These are phyloP conservation scores for Clavispora vitiphila DNA, from an alignment of 805 yeast species.

Conservation along the genomic window DNA sequence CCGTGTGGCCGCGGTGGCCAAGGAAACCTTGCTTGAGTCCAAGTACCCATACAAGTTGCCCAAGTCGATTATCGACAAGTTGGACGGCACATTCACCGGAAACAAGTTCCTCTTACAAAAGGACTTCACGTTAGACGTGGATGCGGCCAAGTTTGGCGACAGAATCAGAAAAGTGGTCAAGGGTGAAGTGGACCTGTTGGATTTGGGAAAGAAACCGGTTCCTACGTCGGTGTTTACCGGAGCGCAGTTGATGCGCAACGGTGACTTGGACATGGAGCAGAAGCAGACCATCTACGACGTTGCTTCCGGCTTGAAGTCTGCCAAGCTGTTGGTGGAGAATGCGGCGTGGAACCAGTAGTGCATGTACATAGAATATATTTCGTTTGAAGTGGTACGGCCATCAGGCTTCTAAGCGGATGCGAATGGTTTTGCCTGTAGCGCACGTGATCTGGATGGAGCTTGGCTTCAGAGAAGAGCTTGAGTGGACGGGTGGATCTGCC, in stretches of 20 bases:
- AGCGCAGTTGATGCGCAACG: slow-evolving; percentile 22
- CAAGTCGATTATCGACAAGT: slow-evolving; percentile 22
- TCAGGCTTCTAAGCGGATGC: no score
- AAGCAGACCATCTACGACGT: slow-evolving; percentile 29
- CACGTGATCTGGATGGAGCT: no score
- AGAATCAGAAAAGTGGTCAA: slow-evolving; percentile 28
- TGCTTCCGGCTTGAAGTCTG: slow-evolving; percentile 24
- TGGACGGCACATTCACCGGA: slow-evolving; percentile 15
- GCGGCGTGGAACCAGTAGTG: slow-evolving; percentile 23
- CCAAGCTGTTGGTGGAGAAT: slow-evolving; percentile 21
- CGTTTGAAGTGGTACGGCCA: no score
- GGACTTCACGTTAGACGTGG: slow-evolving; percentile 21
- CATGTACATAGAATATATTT: slow-evolving; percentile 1
- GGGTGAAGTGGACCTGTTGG: slow-evolving; percentile 23
- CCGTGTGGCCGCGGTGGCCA: slow-evolving; percentile 38
- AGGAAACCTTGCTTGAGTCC: slow-evolving; percentile 32
- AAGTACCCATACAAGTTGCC: slow-evolving; percentile 40
- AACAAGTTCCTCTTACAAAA: slow-evolving; percentile 31
- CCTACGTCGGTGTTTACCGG: slow-evolving; percentile 4
- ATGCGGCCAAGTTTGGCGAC: slow-evolving; percentile 16
- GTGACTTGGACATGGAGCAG: slow-evolving; percentile 20
- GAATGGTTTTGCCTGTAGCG: no score
- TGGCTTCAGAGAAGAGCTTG: no score
- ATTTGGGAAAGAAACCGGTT: slow-evolving; percentile 2
- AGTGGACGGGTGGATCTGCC: no score